phyloP scores from a whole-genome alignment of 179 eudicot species.

The Vitellaria paradoxa region DNA sequence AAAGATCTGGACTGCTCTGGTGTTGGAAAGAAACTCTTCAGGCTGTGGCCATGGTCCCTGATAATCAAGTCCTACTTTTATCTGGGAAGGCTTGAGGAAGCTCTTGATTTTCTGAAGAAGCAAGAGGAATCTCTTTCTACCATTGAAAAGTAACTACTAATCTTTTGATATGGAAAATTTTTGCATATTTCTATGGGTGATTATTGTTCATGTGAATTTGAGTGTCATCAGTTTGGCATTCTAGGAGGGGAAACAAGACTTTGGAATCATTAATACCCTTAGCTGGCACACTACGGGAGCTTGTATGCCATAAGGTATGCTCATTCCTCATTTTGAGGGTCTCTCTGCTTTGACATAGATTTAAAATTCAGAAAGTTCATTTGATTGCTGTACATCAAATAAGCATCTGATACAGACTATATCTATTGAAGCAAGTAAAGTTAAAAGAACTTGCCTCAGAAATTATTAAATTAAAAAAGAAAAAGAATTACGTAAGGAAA shows the following conservation, averaged over 20 bases:
- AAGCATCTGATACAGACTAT: neutral
- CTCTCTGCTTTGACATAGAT: neutral
- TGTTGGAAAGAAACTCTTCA: slow-evolving; percentile 23
- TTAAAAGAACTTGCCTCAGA: neutral
- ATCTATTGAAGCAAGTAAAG: neutral
- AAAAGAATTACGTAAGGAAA: neutral
- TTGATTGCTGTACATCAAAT: neutral
- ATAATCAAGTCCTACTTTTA: slow-evolving; percentile 65
- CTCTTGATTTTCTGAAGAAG: slow-evolving; percentile 66
- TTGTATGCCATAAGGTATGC: slow-evolving; percentile 69
- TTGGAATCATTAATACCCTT: slow-evolving; percentile 47
- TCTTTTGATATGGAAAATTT: neutral
- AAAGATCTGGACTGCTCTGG: slow-evolving; percentile 26
- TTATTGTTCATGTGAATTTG: slow-evolving; percentile 1
- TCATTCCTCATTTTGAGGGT: neutral
- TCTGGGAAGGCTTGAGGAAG: slow-evolving; percentile 81
- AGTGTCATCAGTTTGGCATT: slow-evolving; percentile 11
- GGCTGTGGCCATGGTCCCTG: slow-evolving; percentile 48
- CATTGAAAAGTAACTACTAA: slow-evolving; percentile 40
- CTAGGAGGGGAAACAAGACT: slow-evolving; percentile 43
- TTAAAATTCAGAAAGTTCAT: neutral
- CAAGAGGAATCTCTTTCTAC: slow-evolving; percentile 47
- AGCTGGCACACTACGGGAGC: slow-evolving; percentile 57
- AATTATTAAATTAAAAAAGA: no score
- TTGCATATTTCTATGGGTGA: neutral